Evolutionary conservation across 108 stramenopile genomes (phyloP), one percentile per base, ranked within the genome.

Genomic region (Schizochytrium sp.): DNA sequence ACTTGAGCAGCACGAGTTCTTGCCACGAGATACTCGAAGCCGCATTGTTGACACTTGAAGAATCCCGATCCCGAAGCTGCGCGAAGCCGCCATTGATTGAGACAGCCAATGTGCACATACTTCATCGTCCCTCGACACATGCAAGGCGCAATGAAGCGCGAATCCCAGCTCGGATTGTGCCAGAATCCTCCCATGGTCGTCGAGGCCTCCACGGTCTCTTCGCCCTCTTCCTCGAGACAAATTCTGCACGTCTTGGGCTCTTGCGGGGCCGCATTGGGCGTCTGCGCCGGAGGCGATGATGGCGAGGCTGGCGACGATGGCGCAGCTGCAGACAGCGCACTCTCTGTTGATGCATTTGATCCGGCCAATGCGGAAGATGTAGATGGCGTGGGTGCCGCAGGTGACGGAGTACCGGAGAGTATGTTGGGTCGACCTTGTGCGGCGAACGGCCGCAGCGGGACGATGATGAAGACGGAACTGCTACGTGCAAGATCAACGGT

Each of bases 31-130:
- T 88, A 88, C 58, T 60, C 16, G 60, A 63, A 88, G 10, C n/a
- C 21, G 51, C 88, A 88, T 47, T 88, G 88, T 6, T 25, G 48
- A 21, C 88, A 88, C 19, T 44, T 18, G 47, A 69, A 88, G 21
- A 6, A 44, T 5, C 44, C 19, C 47, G 48, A 16, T 10, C 34
- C n/a, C 34, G 34, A 41, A 44, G 60, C 43, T 19, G 88, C 34
- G 23, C 19, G n/a, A 5, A 6, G 41, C 18, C 88, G 88, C 88
- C 88, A 88, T 2, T 23, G 58, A 55, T 89, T 55, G 0, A 89
- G 53, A 41, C 88, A 89, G 25, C 29, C 44, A n/a, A 76, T 58
- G 53, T 89, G 88, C 63, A 89, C 88, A 72, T 76, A 58, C 19
- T 29, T 23, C 88, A 89, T 89, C 3, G 88, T 29, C 16, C 88